Evolutionary conservation across 495 filamentous ascomycete genomes (phyloP).

Genomic region (Cercophora scortea): DNA sequence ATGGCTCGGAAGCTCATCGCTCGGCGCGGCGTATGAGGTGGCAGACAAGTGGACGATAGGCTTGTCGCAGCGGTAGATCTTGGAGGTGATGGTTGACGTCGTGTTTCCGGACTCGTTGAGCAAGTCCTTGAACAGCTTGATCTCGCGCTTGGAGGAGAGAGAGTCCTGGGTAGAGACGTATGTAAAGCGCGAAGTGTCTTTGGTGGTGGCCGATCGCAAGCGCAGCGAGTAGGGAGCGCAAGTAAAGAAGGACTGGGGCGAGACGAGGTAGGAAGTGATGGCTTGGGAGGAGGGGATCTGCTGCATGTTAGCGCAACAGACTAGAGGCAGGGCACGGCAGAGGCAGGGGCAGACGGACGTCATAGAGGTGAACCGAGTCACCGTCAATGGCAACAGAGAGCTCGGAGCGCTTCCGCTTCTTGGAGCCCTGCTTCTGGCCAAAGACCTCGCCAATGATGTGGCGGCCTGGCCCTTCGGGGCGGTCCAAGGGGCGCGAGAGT

Average conservation of each 20-base stretch:
- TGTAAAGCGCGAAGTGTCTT: constrained; percentile 58
- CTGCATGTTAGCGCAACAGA: constrained; percentile 13
- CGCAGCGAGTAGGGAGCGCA: constrained; percentile 71
- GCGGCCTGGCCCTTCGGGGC: constrained; percentile 41
- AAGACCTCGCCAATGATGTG: constrained; percentile 63
- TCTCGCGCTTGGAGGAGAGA: constrained; percentile 25
- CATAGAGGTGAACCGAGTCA: constrained; percentile 85
- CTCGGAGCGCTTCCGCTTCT: constrained; percentile 80
- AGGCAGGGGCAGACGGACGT: constrained; percentile 47
- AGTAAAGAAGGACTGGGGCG: constrained; percentile 71
- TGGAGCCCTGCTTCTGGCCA: constrained; percentile 56
- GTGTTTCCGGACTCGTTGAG: constrained; percentile 55
- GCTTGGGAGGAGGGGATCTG: constrained; percentile 74
- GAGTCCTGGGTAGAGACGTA: constrained; percentile 48
- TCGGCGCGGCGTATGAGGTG: constrained; percentile 9
- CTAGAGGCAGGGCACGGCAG: not conserved
- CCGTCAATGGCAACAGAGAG: constrained; percentile 82
- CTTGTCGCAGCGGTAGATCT: constrained; percentile 9
- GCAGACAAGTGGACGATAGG: constrained; percentile 22
- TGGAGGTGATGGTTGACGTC: constrained; percentile 18
- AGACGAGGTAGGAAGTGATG: constrained; percentile 76
- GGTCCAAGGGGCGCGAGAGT: constrained; percentile 56
- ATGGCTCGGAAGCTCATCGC: constrained; percentile 7
- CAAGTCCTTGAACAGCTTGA: constrained; percentile 52
- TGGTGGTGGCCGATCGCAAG: constrained; percentile 43